phyloP scores from a whole-genome alignment of 805 yeast genomes.

The Lipomyces yamadae region DNA sequence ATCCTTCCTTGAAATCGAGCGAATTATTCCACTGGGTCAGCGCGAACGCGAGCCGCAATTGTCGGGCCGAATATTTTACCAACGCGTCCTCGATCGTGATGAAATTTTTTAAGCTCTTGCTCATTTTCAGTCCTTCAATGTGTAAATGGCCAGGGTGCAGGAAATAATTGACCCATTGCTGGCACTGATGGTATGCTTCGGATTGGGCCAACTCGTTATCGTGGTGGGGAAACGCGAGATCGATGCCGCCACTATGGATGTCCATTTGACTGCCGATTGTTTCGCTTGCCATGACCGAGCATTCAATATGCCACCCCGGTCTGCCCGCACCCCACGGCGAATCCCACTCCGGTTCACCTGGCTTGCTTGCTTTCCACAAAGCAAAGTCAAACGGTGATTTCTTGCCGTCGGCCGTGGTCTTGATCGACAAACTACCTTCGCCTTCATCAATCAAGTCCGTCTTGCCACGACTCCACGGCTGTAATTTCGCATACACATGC shows the following conservation, averaged over 20 bases:
- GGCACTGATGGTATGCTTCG: constrained; percentile 86
- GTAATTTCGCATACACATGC: constrained; percentile 92
- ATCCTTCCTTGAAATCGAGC: constrained; percentile 84
- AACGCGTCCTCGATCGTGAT: constrained; percentile 93
- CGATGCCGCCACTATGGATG: constrained; percentile 96
- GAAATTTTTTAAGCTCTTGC: constrained; percentile 91
- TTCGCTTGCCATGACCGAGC: constrained; percentile 97
- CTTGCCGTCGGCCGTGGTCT: constrained; percentile 58
- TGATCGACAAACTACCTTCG: constrained; percentile 77
- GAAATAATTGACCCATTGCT: constrained; percentile 97
- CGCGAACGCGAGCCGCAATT: constrained; percentile 88
- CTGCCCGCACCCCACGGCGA: constrained; percentile 98
- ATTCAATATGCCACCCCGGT: constrained; percentile 99
- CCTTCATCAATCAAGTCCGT: constrained; percentile 87
- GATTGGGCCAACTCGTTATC: constrained; percentile 97
- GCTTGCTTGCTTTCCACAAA: constrained; percentile 93
- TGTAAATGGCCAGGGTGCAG: constrained; percentile 97
- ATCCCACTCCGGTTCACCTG: constrained; percentile 96
- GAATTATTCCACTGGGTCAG: constrained; percentile 91
- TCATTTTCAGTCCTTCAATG: constrained; percentile 98
- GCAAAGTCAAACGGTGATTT: constrained; percentile 86
- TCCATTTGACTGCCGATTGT: constrained; percentile 83
- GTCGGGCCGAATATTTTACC: constrained; percentile 70
- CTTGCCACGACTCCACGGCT: constrained; percentile 97
- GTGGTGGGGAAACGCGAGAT: constrained; percentile 97